Conservation (phyloP, 2,329 filamentous ascomycete genomes). For the Knufia petricola region DNA sequence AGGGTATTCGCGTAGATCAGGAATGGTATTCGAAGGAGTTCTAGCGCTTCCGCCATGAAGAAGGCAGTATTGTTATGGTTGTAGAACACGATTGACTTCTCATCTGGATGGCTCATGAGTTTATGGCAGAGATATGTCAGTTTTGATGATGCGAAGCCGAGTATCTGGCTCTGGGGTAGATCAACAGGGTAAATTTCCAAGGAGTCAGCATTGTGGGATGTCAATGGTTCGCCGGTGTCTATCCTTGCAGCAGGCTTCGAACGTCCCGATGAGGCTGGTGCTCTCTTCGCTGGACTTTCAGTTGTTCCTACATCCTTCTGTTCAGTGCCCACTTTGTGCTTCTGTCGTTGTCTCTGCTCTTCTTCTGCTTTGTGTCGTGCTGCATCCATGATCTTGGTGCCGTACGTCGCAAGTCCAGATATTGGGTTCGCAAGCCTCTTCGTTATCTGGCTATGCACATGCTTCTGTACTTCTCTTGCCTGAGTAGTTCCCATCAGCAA, state of each 20-base stretch:
- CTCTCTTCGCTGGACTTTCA: constrained; percentile 1
- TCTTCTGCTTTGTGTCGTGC: constrained; percentile 15
- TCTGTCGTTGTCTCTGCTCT: not conserved
- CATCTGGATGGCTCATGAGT: constrained; percentile 51
- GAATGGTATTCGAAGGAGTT: constrained; percentile 56
- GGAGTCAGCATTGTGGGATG: not conserved
- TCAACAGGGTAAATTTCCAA: constrained; percentile 36
- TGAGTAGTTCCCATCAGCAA: constrained; percentile 50
- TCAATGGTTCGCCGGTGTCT: not conserved
- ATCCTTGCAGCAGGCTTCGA: not conserved
- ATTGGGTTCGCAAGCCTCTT: constrained; percentile 26
- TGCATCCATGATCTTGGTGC: constrained; percentile 30
- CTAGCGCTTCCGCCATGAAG: constrained; percentile 74
- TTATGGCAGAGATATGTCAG: constrained; percentile 73
- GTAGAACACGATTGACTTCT: constrained; percentile 90
- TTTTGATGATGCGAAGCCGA: constrained; percentile 80
- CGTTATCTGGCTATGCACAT: constrained; percentile 35
- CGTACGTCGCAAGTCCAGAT: constrained; percentile 33
- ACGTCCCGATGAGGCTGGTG: not conserved
- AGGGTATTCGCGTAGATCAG: constrained; percentile 48
- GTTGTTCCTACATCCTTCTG: constrained; percentile 4
- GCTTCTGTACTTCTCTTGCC: constrained; percentile 46
- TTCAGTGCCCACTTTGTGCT: not conserved
- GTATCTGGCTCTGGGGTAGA: constrained; percentile 51
- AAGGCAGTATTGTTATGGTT: constrained; percentile 78